These are phyloP conservation scores for Castanea crenata DNA, from an alignment of 306 rosid species.

Conservation along the genomic window DNA sequence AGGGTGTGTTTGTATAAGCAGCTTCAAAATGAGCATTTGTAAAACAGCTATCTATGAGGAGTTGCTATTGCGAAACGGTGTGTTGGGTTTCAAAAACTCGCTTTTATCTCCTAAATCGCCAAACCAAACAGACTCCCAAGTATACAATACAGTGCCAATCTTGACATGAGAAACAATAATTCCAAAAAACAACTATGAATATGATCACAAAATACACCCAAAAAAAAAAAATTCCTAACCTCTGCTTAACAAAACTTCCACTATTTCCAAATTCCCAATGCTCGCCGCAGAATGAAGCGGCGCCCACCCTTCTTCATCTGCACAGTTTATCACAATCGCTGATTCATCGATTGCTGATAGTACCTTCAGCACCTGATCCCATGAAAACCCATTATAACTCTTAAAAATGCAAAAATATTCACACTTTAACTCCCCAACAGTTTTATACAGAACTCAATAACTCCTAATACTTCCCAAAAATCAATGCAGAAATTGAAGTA, in stretches of 20 bases:
- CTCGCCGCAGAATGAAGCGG: conserved; percentile 94
- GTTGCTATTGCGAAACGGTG: too few relatives aligned
- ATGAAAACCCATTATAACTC: neutral
- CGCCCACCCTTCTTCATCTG: conserved; percentile 94
- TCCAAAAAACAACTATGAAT: neutral
- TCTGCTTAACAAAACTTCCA: conserved; percentile 52
- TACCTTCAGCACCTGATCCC: conserved; percentile 56
- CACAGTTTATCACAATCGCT: conserved; percentile 46
- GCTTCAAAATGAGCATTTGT: too few relatives aligned
- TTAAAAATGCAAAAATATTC: neutral
- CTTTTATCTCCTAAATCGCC: too few relatives aligned
- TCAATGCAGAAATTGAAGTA: neutral
- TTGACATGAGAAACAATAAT: neutral
- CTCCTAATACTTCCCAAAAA: neutral
- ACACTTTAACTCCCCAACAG: neutral
- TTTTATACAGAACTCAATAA: neutral
- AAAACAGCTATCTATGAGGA: too few relatives aligned
- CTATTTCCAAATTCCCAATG: conserved; percentile 60
- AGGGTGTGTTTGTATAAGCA: too few relatives aligned
- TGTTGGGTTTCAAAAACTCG: too few relatives aligned
- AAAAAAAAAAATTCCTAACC: conserved; percentile 36
- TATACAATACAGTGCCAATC: neutral
- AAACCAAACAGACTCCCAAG: too few relatives aligned
- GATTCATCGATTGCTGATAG: conserved; percentile 52
- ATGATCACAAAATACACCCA: neutral